Percentiles rank a stretch among this genome's conserved stretches.
These are phyloP conservation scores for Alternaria triticina DNA, from an alignment of 2,329 filamentous ascomycete species.

Conservation along the genomic window DNA sequence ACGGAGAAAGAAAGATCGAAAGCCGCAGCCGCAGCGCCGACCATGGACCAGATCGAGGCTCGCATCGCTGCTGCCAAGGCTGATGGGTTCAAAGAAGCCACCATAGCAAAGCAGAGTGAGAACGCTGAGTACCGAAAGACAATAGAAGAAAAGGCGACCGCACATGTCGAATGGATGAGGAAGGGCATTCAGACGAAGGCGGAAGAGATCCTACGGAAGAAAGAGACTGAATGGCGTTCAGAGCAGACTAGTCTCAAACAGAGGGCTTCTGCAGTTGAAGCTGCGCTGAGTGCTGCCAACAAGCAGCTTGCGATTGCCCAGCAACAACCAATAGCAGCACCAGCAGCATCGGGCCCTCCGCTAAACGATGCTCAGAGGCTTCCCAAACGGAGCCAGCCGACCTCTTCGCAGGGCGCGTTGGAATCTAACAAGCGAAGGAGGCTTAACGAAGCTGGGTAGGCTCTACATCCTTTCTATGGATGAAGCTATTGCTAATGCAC, in stretches of 20 bases:
- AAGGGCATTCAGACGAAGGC: not conserved
- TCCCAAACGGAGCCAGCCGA: not conserved
- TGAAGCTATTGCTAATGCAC: not conserved
- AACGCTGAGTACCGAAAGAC: not conserved
- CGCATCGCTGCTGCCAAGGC: not conserved
- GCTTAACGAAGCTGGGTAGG: not conserved
- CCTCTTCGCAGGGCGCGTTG: not conserved
- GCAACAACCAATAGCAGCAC: not conserved
- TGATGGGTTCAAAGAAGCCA: not conserved
- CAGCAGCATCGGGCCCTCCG: not conserved
- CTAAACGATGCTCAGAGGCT: not conserved
- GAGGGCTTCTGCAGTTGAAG: not conserved
- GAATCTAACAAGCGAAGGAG: not conserved
- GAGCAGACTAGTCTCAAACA: not conserved
- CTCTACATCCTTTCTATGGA: too few relatives aligned
- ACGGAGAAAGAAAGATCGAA: not conserved
- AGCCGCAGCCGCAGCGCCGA: not conserved
- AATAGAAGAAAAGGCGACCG: not conserved
- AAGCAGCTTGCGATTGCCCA: not conserved
- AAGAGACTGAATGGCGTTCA: not conserved
- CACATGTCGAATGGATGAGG: not conserved
- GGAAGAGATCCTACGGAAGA: not conserved
- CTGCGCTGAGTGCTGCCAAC: not conserved
- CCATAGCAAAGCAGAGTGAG: not conserved
- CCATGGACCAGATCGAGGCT: not conserved